Base-by-base conservation (phyloP, 2,329 filamentous ascomycete genomes). In the Cladosporium velox region DNA sequence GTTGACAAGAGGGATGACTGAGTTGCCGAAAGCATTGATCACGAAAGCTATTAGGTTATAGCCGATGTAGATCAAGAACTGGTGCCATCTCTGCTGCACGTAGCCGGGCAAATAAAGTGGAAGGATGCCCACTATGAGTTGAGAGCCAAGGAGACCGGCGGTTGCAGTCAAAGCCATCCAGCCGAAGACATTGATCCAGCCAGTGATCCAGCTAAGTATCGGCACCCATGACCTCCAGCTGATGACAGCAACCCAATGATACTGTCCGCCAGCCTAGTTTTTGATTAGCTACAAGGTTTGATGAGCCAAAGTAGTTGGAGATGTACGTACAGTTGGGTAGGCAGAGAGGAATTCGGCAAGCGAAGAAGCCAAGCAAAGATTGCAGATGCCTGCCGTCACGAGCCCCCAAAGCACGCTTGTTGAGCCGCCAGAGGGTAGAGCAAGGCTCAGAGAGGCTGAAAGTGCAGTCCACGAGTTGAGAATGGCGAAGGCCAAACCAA, bases 341-440 rank as follows among this genome's bases (percentile, higher is more conserved):
- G 75, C 88, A 88, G 67, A 81, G 77, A 32, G 85, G 81, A 74
- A 92, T 75, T 92, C 90, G 58, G 89, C 89, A 32, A 92, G 81
- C 4, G 87, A 90, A 10, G 87, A 84, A 6, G 90, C 88, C 44
- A 91, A 83, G 70, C 87, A 90, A 11, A 91, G 73, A 71, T 91
- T 92, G 79, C 89, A 91, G 57, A 91, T 71, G 59, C 88, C 82
- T 7, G 81, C 80, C 2, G 81, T 83, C 14, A 86, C 72, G 5
- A 84, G 72, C 3, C 90, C 91, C 90, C 91, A 93, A 66, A 93
- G 84, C 49, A 93, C 88, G 66, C 88, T 85, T 8, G 85, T 87
- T 24, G 88, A 85, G 0, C 91, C 91, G 51, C 91, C 91, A 15
- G 87, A 90, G 0, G 90, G 89, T 35, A 93, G 80, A 24, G 87